These are phyloP conservation scores for Peronosclerospora sorghi DNA, from an alignment of 352 stramenopile genomes.

Conservation along the genomic window DNA sequence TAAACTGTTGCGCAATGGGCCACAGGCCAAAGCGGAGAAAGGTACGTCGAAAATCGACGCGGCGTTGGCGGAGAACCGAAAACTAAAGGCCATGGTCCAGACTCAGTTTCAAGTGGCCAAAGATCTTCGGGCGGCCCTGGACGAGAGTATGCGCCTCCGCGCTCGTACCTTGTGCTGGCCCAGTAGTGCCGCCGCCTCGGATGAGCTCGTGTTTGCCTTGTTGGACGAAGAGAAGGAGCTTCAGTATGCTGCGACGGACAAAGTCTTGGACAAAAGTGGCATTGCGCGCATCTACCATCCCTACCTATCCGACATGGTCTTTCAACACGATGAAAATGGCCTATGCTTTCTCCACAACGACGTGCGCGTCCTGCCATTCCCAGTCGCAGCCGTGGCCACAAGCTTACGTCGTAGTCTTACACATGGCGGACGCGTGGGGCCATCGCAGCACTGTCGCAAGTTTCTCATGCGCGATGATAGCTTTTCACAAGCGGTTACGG, in stretches of 20 bases:
- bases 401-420: slow-evolving; percentile 11
- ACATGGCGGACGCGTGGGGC: slow-evolving; percentile 8
- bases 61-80: slow-evolving; percentile 13
- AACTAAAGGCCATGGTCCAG: slow-evolving; percentile 6
- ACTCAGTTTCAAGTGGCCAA: slow-evolving; percentile 13
- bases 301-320: slow-evolving; percentile 7
- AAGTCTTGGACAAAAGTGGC: slow-evolving; percentile 12
- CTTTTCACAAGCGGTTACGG: slow-evolving; percentile 10
- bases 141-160: slow-evolving; percentile 12
- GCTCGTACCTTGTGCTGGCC: slow-evolving; percentile 16
- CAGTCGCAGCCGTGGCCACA: slow-evolving; percentile 4
- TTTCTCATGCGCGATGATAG: slow-evolving; percentile 10
- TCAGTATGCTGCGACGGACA: slow-evolving; percentile 15
- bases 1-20: no score
- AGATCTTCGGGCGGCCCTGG: slow-evolving; percentile 8
- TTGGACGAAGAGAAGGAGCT: slow-evolving; percentile 20
- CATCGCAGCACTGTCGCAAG: slow-evolving; percentile 10
- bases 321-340: slow-evolving; percentile 2
- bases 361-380: slow-evolving; percentile 14
- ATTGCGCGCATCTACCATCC: slow-evolving; percentile 13
- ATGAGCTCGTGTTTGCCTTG: slow-evolving; percentile 20
- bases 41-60: slow-evolving; percentile 1
- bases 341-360: slow-evolving; percentile 16
- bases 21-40: no score
- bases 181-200: slow-evolving; percentile 7